Evolutionary conservation across 345 rosid genomes (phyloP).

Genomic region (Hibiscus syriacus): DNA sequence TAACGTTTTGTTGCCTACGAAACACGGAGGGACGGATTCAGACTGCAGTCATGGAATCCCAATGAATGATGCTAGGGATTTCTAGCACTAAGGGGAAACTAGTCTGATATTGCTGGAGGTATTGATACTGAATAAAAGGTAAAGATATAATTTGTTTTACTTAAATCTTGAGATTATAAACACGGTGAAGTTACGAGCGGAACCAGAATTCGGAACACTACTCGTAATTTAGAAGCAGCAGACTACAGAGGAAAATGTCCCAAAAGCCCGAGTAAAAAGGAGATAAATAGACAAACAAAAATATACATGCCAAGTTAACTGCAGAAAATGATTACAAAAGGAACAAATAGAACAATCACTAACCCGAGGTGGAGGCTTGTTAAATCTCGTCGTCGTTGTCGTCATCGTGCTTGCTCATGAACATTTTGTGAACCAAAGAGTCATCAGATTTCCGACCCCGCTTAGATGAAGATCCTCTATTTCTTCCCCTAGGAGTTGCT

Average conservation of each 20-base stretch:
- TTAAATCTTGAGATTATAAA: background rate
- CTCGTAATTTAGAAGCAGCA: background rate
- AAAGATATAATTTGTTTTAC: background rate
- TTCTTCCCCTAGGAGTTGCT: conserved; percentile 58
- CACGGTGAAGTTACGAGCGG: background rate
- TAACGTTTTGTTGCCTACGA: conserved; percentile 72
- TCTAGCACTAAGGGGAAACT: background rate
- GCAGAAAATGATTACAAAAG: too few species aligned
- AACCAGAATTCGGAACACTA: background rate
- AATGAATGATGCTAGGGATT: background rate
- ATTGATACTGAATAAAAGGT: background rate
- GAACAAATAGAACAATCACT: conserved; percentile 12
- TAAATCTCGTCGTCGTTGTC: conserved; percentile 45
- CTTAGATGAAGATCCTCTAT: conserved; percentile 65
- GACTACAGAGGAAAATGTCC: background rate
- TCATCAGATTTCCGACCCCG: conserved; percentile 65
- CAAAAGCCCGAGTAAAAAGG: background rate
- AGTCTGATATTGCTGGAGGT: too few species aligned
- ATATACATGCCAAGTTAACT: background rate
- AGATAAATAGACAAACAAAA: too few species aligned
- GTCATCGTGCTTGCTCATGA: conserved; percentile 55
- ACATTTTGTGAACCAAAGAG: conserved; percentile 51
- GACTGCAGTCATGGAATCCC: background rate
- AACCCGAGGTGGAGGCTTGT: conserved; percentile 67
- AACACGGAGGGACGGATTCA: background rate